These are phyloP conservation scores for Gastrolobium bilobum DNA, from an alignment of 306 rosid genomes.

Conservation along the genomic window DNA sequence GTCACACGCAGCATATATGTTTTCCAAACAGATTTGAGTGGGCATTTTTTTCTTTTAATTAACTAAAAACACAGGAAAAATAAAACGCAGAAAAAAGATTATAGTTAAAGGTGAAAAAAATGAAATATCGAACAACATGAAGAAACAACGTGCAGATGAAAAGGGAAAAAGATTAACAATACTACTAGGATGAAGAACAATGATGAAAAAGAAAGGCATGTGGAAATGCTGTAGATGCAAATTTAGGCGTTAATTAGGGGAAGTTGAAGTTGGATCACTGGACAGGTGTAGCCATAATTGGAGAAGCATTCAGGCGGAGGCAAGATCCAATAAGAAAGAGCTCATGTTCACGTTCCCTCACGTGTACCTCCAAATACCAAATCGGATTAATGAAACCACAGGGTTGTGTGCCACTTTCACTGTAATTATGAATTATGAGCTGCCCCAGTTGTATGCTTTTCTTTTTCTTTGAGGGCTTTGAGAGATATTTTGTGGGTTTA, in stretches of 20 bases:
- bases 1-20: too few relatives aligned
- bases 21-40: background rate
- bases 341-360: slow-evolving; percentile 39
- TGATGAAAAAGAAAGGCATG: background rate
- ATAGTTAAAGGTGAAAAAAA: background rate
- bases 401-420: background rate
- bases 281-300: slow-evolving; percentile 46
- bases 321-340: slow-evolving; percentile 14
- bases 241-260: slow-evolving; percentile 42
- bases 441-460: too few relatives aligned
- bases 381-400: background rate
- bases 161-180: slow-evolving; percentile 22
- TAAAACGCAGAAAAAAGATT: background rate
- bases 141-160: slow-evolving; percentile 20
- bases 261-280: slow-evolving; percentile 24
- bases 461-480: too few relatives aligned
- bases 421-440: background rate
- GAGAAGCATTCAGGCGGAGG: background rate
- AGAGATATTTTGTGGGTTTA: too few relatives aligned
- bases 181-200: background rate
- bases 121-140: background rate
- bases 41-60: background rate
- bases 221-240: slow-evolving; percentile 19
- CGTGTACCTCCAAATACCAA: slow-evolving; percentile 31
- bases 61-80: background rate